Evolutionary conservation across 2,329 filamentous ascomycete genomes (phyloP).

Genomic region (Trichoderma semiorbis): DNA sequence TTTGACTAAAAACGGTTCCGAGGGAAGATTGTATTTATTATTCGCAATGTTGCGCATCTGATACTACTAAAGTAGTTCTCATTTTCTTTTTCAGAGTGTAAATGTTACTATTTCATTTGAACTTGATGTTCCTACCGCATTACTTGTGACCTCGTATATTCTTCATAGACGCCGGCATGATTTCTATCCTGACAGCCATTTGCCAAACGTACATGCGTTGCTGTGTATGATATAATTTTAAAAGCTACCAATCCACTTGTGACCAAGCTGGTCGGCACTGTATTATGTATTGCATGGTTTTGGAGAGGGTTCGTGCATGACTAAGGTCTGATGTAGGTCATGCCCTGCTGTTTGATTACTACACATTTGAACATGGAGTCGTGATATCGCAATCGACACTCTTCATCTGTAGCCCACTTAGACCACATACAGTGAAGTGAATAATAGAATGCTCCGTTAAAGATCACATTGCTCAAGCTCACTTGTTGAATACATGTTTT

Average conservation of each 20-base stretch:
- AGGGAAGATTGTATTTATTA: slow-evolving; percentile 14
- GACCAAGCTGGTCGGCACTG: no score
- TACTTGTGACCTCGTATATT: not conserved
- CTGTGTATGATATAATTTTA: no score
- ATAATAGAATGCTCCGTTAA: not conserved
- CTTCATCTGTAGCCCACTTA: not conserved
- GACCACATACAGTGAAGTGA: not conserved
- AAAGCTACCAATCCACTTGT: no score
- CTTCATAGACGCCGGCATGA: no score
- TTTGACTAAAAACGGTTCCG: slow-evolving; percentile 15
- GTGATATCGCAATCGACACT: not conserved
- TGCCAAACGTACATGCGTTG: no score
- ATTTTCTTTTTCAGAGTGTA: not conserved
- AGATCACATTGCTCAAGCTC: not conserved
- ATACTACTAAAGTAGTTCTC: not conserved
- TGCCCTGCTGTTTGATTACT: not conserved
- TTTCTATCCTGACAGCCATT: no score
- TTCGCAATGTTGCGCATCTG: not conserved
- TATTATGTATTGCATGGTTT: no score
- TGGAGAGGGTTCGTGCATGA: not conserved
- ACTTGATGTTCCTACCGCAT: not conserved
- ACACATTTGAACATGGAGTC: not conserved
- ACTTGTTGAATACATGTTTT: not conserved
- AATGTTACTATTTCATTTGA: not conserved
- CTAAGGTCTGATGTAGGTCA: not conserved